Base-by-base conservation (phyloP, 176 grass and related monocot genomes). In the Carex pumila region DNA sequence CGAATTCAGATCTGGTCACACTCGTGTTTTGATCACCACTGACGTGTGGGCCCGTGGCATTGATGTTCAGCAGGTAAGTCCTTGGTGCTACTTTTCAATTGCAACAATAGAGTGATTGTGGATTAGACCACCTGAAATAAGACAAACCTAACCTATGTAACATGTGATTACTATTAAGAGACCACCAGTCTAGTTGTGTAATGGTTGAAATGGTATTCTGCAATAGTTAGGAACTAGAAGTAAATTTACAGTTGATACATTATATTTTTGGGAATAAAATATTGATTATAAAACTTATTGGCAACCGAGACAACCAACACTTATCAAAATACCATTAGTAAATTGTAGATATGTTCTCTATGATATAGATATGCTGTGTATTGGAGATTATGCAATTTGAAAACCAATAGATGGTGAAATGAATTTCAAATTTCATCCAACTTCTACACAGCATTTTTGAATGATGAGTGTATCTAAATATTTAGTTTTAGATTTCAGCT, bases 41-140 rank as follows among this genome's bases (percentile, higher is more conserved):
- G 93, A 99, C 85, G 93, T 99, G 11, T 95, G 93, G 93, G 96
- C 91, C 66, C 90, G 90, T 41, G 96, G 96, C 5, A 81, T 99
- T 83, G 93, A 99, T 81, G 96, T 95, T 76, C 93, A 95, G 83
- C 93, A 95, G 91, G 95, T 85, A 93, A 87, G 88, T 85, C 37
- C 57, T 81, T 1, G 11, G 11, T 10, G 2, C 52, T 59, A 21
- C 10, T 49, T 69, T 88, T 87, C 57, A 29, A 12, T 82, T 81
- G 12, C 61, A 69, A 60, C 19, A 0, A 41, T 58, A 50, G 2
- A 57, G 50, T 78, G 7, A 32, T 36, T 78, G 13, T 57, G 73
- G 73, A 77, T 77, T 56, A 77, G 12, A 29, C 10, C 52, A 56
- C 12, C 21, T 55, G 41, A 73, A 76, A 54, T 54, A 71, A 9